Conservation (phyloP, 2,329 filamentous ascomycete genomes). For the Aureobasidium leucospermi region DNA sequence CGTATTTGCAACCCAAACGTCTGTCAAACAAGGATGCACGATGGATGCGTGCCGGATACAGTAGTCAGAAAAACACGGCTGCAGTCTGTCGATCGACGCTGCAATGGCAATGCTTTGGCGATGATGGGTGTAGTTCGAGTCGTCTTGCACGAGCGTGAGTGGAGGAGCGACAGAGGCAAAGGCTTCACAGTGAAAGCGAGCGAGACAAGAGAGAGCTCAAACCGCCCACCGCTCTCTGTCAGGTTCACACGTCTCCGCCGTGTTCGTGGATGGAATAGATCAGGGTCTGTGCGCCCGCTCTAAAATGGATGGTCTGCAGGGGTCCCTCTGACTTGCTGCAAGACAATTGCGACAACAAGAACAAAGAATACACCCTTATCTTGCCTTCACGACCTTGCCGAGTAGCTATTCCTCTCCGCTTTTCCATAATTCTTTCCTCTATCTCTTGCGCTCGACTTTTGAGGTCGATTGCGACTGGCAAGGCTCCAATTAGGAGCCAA, state of each 20-base stretch:
- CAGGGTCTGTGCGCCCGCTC: slow-evolving; percentile 1
- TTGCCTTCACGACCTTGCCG: neutral
- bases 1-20: neutral
- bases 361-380: neutral
- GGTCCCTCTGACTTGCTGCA: slow-evolving; percentile 6
- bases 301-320: slow-evolving; percentile 6
- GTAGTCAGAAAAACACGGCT: slow-evolving; percentile 7
- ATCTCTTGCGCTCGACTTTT: neutral
- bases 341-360: slow-evolving; percentile 9
- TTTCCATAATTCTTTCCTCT: neutral
- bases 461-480: neutral
- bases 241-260: slow-evolving; percentile 9
- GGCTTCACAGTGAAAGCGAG: neutral
- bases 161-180: neutral
- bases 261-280: neutral
- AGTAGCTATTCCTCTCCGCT: neutral
- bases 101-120: neutral
- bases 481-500: neutral
- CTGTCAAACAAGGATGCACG: slow-evolving; percentile 1
- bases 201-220: neutral
- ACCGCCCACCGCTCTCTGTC: slow-evolving; percentile 5
- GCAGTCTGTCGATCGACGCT: neutral
- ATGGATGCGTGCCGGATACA: neutral
- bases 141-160: neutral
- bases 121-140: neutral